Conservation (phyloP, 768 basidiomycete species). For the Tylopilus felleus region DNA sequence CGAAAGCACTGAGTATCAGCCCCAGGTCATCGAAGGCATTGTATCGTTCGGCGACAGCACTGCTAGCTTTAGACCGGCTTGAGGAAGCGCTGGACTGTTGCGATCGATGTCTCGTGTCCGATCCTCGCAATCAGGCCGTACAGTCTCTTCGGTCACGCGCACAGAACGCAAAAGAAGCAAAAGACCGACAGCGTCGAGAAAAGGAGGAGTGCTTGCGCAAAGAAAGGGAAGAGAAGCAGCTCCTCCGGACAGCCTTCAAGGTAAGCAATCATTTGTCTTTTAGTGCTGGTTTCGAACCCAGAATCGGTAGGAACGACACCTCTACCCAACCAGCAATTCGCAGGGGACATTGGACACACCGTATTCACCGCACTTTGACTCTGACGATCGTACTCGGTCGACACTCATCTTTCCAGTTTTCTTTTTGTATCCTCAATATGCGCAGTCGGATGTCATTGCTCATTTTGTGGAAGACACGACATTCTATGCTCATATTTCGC, state of each 20-base stretch:
- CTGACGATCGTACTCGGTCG: conserved; percentile 53
- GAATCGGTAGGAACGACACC: conserved; percentile 62
- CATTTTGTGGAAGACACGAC: conserved; percentile 83
- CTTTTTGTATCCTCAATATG: conserved; percentile 89
- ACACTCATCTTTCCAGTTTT: conserved; percentile 83
- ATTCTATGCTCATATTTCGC: conserved; percentile 69
- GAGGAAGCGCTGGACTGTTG: conserved; percentile 87
- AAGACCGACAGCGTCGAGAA: conserved; percentile 50
- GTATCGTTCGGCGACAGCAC: conserved; percentile 79
- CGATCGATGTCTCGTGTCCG: conserved; percentile 58
- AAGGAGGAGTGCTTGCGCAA: conserved; percentile 46
- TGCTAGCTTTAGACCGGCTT: conserved; percentile 67
- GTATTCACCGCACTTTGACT: conserved; percentile 62
- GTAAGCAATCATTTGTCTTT: conserved; percentile 40
- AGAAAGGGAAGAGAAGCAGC: conserved; percentile 50
- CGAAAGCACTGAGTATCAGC: conserved; percentile 63
- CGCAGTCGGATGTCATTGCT: conserved; percentile 84
- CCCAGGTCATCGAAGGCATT: conserved; percentile 73
- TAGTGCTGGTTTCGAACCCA: conserved; percentile 1
- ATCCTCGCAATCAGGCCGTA: conserved; percentile 55
- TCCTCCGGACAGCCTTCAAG: conserved; percentile 57
- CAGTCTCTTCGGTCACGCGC: conserved; percentile 47
- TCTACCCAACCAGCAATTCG: conserved; percentile 53
- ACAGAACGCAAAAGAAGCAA: conserved; percentile 43
- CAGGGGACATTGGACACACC: conserved; percentile 50